phyloP scores from a whole-genome alignment of 805 yeast species.

The Schwanniomyces pseudopolymorphus region DNA sequence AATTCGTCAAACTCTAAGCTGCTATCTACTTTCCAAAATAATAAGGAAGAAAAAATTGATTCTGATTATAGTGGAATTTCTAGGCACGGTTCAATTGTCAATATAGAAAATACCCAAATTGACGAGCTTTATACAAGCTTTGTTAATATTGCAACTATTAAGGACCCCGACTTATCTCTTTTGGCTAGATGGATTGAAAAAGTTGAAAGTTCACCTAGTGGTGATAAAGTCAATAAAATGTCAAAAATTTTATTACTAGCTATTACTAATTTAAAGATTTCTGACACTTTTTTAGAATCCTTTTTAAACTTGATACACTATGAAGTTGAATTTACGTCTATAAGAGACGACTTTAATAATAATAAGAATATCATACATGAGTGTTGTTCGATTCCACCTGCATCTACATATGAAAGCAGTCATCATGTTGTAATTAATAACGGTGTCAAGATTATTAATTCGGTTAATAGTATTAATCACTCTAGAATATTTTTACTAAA shows the following conservation, averaged over 20 bases:
- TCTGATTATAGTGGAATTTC: slow-evolving; percentile 2
- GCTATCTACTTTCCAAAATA: neutral
- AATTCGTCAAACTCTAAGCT: neutral
- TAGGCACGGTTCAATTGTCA: slow-evolving; percentile 16
- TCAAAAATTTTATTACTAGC: slow-evolving; percentile 75
- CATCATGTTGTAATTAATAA: slow-evolving; percentile 41
- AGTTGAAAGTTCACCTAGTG: slow-evolving; percentile 25
- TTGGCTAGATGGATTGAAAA: slow-evolving; percentile 41
- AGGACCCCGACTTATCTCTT: slow-evolving; percentile 37
- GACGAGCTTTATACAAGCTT: slow-evolving; percentile 76
- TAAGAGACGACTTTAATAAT: slow-evolving; percentile 58
- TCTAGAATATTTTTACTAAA: slow-evolving; percentile 37
- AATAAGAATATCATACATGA: slow-evolving; percentile 78
- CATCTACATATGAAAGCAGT: slow-evolving; percentile 28
- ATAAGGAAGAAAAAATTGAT: neutral
- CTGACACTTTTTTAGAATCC: slow-evolving; percentile 57
- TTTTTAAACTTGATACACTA: slow-evolving; percentile 44
- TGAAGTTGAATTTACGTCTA: slow-evolving; percentile 58
- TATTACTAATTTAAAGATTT: slow-evolving; percentile 60
- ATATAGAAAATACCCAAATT: slow-evolving; percentile 43
- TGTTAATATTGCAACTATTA: slow-evolving; percentile 49
- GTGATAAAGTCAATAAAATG: slow-evolving; percentile 29
- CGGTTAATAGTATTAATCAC: slow-evolving; percentile 38
- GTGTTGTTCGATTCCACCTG: slow-evolving; percentile 43
- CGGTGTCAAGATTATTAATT: slow-evolving; percentile 40